These are phyloP conservation scores for Secale cereale DNA, from an alignment of 176 grass and related monocot species.

Conservation along the genomic window DNA sequence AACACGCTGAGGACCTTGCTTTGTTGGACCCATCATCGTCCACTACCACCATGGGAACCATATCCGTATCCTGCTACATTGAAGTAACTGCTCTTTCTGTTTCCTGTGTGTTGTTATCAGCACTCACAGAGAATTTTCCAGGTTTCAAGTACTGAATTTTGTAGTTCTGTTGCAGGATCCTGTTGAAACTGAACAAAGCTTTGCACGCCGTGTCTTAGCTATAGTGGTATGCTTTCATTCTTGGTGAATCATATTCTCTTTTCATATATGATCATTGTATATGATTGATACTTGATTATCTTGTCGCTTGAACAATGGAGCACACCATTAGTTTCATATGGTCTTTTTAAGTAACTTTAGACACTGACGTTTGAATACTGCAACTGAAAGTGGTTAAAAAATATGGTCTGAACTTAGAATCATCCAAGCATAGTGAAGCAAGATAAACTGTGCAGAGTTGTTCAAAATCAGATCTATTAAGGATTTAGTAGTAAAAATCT, in stretches of 20 bases:
- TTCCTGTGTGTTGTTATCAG: background rate
- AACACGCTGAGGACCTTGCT: conserved; percentile 59
- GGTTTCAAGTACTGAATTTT: conserved; percentile 21
- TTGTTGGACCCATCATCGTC: conserved; percentile 79
- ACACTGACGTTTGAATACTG: background rate
- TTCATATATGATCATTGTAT: conserved; percentile 25
- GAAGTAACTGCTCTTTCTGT: conserved; percentile 43
- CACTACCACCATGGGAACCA: conserved; percentile 55
- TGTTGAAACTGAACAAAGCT: conserved; percentile 88
- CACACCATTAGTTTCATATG: background rate
- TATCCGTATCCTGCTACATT: conserved; percentile 58
- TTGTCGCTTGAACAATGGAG: conserved; percentile 3
- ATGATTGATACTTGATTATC: background rate
- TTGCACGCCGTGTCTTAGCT: conserved; percentile 74
- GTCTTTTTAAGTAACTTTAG: background rate
- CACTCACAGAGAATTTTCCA: background rate
- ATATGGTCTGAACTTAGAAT: background rate
- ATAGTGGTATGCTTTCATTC: conserved; percentile 58
- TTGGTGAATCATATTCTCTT: background rate
- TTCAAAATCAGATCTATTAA: background rate
- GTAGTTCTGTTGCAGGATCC: conserved; percentile 59
- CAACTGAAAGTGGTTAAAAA: background rate
- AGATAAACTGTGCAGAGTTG: background rate
- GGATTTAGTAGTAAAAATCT: background rate
- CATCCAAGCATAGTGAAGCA: background rate